These are phyloP conservation scores for Arxiozyma bovina DNA, from an alignment of 1,139 yeast genomes.

Conservation along the genomic window DNA sequence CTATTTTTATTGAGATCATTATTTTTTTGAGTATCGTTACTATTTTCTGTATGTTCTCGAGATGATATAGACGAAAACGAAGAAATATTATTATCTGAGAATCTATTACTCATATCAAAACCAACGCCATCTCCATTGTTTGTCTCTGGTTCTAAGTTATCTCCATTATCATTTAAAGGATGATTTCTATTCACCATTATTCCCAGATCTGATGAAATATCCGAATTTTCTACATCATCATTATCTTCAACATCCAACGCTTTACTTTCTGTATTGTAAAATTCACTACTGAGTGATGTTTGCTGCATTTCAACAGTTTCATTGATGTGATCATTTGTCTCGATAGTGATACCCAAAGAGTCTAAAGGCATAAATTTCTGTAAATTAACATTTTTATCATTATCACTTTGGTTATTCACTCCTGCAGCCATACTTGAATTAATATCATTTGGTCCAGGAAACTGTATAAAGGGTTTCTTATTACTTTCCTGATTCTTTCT, in stretches of 20 bases:
- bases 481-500: constrained; percentile 20
- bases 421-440: background rate
- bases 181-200: background rate
- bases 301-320: constrained; percentile 29
- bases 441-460: background rate
- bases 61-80: background rate
- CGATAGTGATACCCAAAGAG: constrained; percentile 23
- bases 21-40: background rate
- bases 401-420: constrained; percentile 4
- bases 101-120: background rate
- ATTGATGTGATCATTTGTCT: constrained; percentile 2
- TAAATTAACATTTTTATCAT: background rate
- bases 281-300: background rate
- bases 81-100: background rate
- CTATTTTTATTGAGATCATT: background rate
- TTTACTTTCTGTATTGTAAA: background rate
- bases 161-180: background rate
- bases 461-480: constrained; percentile 3
- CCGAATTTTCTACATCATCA: constrained; percentile 5
- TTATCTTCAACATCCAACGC: constrained; percentile 7
- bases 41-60: background rate
- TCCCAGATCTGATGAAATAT: background rate
- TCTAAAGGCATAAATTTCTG: constrained; percentile 14
- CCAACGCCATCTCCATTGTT: background rate
- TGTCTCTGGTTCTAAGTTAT: background rate